These are phyloP conservation scores for Kodamaea restingae DNA, from an alignment of 805 yeast genomes.

Conservation along the genomic window DNA sequence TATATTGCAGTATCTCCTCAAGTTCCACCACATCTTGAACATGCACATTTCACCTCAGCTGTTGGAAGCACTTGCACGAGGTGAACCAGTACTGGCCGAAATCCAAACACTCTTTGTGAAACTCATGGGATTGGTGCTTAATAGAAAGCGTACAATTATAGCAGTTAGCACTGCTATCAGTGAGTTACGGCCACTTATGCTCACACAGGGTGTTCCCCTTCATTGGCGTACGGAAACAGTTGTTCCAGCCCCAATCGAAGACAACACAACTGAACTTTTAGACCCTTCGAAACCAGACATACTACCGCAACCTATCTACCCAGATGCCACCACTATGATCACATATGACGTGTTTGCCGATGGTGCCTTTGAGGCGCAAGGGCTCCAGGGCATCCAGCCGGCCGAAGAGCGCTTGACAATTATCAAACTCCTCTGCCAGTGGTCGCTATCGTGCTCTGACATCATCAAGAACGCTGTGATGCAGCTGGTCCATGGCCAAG, in stretches of 20 bases:
- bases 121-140: slow-evolving; percentile 32
- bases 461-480: slow-evolving; percentile 23
- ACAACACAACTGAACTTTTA: slow-evolving; percentile 2
- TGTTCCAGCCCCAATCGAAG: slow-evolving; percentile 14
- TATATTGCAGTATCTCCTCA: slow-evolving; percentile 29
- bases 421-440: slow-evolving; percentile 32
- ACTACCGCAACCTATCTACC: slow-evolving; percentile 9
- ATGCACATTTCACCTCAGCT: slow-evolving; percentile 34
- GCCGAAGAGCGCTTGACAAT: slow-evolving; percentile 34
- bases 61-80: slow-evolving; percentile 12
- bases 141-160: slow-evolving; percentile 27
- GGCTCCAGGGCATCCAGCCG: slow-evolving; percentile 28
- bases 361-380: slow-evolving; percentile 27
- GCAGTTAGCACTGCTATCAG: slow-evolving; percentile 27
- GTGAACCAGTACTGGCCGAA: slow-evolving; percentile 26
- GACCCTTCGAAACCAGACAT: slow-evolving; percentile 24
- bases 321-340: slow-evolving; percentile 11
- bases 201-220: slow-evolving; percentile 30
- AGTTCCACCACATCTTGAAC: slow-evolving; percentile 25
- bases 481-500: slow-evolving; percentile 25
- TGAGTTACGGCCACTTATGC: slow-evolving; percentile 29
- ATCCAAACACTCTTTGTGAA: slow-evolving; percentile 32
- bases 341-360: slow-evolving; percentile 20
- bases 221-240: slow-evolving; percentile 33
- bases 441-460: slow-evolving; percentile 35